These are phyloP conservation scores for Puccinia triticina DNA, from an alignment of 1,284 basidiomycete species.

Conservation along the genomic window DNA sequence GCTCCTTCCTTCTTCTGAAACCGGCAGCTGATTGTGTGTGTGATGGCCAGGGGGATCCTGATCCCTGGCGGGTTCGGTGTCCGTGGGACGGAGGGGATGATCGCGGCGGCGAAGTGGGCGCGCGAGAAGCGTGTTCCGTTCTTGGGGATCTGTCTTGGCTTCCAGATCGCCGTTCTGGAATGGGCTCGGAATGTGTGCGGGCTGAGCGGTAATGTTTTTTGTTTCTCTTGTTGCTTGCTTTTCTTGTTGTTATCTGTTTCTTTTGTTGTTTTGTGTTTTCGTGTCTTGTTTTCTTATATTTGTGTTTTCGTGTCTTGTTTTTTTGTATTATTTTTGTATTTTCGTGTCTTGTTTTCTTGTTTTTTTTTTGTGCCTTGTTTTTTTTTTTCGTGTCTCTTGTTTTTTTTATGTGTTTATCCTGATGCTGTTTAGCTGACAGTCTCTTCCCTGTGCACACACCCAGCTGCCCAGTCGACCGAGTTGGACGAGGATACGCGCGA, in stretches of 20 bases:
- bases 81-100: constrained; percentile 96
- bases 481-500: constrained; percentile 68
- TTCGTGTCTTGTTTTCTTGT: no score
- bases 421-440: no score
- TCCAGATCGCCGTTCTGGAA: constrained; percentile 95
- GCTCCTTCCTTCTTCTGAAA: background rate
- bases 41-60: constrained; percentile 74
- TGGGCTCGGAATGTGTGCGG: constrained; percentile 86
- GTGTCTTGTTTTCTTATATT: no score
- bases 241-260: no score
- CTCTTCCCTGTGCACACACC: background rate
- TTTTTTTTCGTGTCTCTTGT: no score
- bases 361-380: no score
- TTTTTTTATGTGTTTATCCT: no score
- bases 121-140: constrained; percentile 92
- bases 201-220: constrained; percentile 69
- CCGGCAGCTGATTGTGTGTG: no score
- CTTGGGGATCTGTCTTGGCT: constrained; percentile 95
- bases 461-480: constrained; percentile 86
- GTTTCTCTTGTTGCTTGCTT: no score
- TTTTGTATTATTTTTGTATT: no score
- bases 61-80: constrained; percentile 93
- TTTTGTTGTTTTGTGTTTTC: no score
- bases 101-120: constrained; percentile 93
- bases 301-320: no score